Conservation (phyloP, 23 red algal species). For the Gracilaria domingensis region DNA sequence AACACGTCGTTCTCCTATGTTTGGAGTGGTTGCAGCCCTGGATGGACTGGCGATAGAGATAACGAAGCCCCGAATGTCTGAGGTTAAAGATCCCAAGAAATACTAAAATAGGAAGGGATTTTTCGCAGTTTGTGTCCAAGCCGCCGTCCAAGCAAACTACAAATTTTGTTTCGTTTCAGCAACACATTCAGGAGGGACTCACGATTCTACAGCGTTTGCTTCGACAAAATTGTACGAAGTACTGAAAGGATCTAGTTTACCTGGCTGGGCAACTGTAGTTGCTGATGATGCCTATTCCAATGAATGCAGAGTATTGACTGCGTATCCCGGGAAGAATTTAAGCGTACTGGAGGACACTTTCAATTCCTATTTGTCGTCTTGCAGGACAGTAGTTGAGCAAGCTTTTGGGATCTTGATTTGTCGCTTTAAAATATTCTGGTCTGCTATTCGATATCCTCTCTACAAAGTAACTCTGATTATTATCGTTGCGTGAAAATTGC, state of each 20-base stretch:
- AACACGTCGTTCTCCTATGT: no score
- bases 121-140: background rate
- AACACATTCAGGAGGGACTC: background rate
- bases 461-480: background rate
- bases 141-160: background rate
- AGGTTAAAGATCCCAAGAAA: background rate
- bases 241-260: background rate
- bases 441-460: background rate
- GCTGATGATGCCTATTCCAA: background rate
- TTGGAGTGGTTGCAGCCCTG: background rate
- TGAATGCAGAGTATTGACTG: background rate
- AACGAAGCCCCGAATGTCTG: background rate
- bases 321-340: background rate
- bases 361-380: background rate
- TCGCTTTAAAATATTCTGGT: background rate
- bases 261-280: background rate
- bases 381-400: background rate
- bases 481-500: background rate
- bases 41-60: constrained; percentile 10
- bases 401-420: background rate
- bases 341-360: background rate
- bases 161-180: background rate
- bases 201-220: background rate
- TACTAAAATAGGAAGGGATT: background rate
- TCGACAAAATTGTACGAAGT: background rate